phyloP scores from a whole-genome alignment of 306 rosid genomes.

The peach (Prunus persica) region Prunus_persica_NCBIv2 NC_034012.1:8131501-8132000 shows the following conservation, averaged over 20 bases:
- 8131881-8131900: constrained; percentile 32
- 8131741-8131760: neutral
- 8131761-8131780: constrained; percentile 9
- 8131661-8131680: neutral
- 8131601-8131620: neutral
- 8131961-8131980: constrained; percentile 23
- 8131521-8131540: constrained; percentile 4
- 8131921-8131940: too few relatives aligned
- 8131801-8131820: constrained; percentile 27
- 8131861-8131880: constrained; percentile 40
- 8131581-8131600: neutral
- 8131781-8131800: constrained; percentile 36
- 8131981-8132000: constrained; percentile 26
- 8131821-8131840: constrained; percentile 28
- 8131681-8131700: neutral
- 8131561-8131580: neutral
- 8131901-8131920: constrained; percentile 14
- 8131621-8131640: neutral
- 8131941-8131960: neutral
- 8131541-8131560: constrained; percentile 37
- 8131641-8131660: neutral
- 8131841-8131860: neutral
- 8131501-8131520: constrained; percentile 18
- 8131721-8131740: neutral
- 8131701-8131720: neutral